Percentiles rank a stretch among this genome's conserved stretches.
Conservation (phyloP, 164 flowering plant species). For the Macadamia tetraphylla region DNA sequence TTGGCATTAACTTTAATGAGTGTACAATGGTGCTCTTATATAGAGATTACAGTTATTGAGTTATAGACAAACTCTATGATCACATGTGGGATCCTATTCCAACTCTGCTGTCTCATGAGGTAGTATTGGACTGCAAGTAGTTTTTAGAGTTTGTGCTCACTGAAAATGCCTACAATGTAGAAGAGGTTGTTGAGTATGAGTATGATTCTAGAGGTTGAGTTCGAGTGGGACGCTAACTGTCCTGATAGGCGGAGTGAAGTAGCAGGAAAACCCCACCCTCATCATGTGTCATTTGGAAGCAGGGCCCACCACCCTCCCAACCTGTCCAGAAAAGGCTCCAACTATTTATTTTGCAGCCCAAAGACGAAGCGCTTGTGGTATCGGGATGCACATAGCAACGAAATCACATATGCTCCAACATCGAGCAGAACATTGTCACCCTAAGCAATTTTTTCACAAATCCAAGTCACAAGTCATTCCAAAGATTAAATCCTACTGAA, state of each 20-base stretch:
- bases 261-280: slow-evolving; percentile 66
- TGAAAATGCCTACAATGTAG: too few relatives aligned
- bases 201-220: too few relatives aligned
- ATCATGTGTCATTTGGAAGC: slow-evolving; percentile 55
- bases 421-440: slow-evolving; percentile 95
- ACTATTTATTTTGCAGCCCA: slow-evolving; percentile 77
- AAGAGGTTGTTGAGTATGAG: too few relatives aligned
- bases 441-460: slow-evolving; percentile 32
- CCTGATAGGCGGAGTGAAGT: slow-evolving; percentile 58
- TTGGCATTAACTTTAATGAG: too few relatives aligned
- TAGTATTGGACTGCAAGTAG: too few relatives aligned
- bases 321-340: slow-evolving; percentile 69
- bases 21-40: too few relatives aligned
- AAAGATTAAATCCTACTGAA: neutral
- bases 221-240: too few relatives aligned
- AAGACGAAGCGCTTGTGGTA: slow-evolving; percentile 54
- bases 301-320: slow-evolving; percentile 60
- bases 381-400: slow-evolving; percentile 58
- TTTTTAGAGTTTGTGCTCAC: too few relatives aligned
- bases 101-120: too few relatives aligned
- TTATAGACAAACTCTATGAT: too few relatives aligned
- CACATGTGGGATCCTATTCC: too few relatives aligned
- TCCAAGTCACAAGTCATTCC: slow-evolving; percentile 8
- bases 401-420: slow-evolving; percentile 99
- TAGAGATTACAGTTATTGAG: too few relatives aligned